Evolutionary conservation across 2,329 filamentous ascomycete species (phyloP), one percentile per base, ranked within the genome.

Genomic region (Neofusicoccum umdonicola): DNA sequence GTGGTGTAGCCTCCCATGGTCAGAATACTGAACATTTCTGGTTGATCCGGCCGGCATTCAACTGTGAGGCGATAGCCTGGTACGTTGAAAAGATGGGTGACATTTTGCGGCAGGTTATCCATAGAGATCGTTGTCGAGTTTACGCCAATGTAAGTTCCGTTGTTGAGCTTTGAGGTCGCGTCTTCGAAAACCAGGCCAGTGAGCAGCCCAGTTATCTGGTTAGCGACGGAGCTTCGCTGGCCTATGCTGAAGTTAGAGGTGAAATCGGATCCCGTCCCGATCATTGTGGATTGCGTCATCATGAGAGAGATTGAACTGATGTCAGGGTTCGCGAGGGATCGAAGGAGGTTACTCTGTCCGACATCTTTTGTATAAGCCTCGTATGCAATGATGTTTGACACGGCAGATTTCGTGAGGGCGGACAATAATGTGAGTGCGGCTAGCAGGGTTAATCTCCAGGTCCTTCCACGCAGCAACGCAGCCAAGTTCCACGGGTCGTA

Each of bases 311-410:
- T 27, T 19, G 35, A 57, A 22, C 42, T 22, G 17, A 57, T 57
- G n/a, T 12, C 2, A 5, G 11, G n/a, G 17, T 35, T 22, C 12
- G 19, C 17, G 12, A 45, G 39, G 0, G 7, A 47, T 3, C 41
- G 39, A 7, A 60, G 42, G 13, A 31, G 34, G 15, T 9, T 45
- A 12, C 4, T 35, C 4, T 35, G 39, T 12, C 13, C 15, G 5
- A 45, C 3, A n/a, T 60, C 1, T 5, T 17, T n/a, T 7, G 27
- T 11, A 61, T 60, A 67, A 13, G 67, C 61, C 45, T 66, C 66
- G 47, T 66, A 67, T 3, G 64, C 67, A 31, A 68, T 64, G 3
- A 68, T 47, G 17, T 68, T 68, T 15, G 63, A 57, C 6, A 67
- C 3, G 4, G 64, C 47, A 7, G 66, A 54, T 50, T 48, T 58